A percentile compares a stretch with the other conserved stretches of the same genome.
Conservation (phyloP, 2,329 filamentous ascomycete species). For the Paramyrothecium sp. region DNA sequence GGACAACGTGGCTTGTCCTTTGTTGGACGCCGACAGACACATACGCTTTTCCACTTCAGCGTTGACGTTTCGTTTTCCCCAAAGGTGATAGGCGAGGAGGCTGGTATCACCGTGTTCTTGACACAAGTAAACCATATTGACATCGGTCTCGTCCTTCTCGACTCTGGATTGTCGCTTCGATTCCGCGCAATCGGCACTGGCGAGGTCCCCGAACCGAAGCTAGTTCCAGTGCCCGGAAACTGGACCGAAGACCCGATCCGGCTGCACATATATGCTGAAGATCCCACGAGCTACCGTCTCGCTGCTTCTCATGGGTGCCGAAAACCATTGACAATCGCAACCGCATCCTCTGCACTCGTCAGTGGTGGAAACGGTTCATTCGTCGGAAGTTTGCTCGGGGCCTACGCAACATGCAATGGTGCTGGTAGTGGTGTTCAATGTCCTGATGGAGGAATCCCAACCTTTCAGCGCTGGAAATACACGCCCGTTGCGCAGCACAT, state of each 20-base stretch:
- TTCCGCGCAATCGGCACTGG: conserved; percentile 24
- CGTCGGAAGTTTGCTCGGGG: conserved; percentile 13
- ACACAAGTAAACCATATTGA: conserved; percentile 53
- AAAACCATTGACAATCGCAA: neutral
- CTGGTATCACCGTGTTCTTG: conserved; percentile 51
- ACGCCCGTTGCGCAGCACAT: neutral
- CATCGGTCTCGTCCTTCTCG: conserved; percentile 36
- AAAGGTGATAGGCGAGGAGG: conserved; percentile 39
- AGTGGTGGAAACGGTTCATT: conserved; percentile 12
- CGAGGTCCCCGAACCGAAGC: conserved; percentile 8
- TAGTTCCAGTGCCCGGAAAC: conserved; percentile 2
- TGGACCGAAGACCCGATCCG: conserved; percentile 10
- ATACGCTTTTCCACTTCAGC: conserved; percentile 51
- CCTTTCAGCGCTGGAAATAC: neutral
- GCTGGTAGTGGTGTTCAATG: neutral
- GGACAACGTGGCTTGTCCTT: conserved; percentile 34
- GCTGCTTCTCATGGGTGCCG: neutral
- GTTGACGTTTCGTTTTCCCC: conserved; percentile 44
- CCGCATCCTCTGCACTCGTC: conserved; percentile 2
- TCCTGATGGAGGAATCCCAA: neutral
- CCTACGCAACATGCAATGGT: conserved; percentile 14
- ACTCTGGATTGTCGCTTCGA: conserved; percentile 3
- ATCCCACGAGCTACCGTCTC: conserved; percentile 13
- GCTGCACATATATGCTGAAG: conserved; percentile 28
- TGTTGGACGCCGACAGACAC: conserved; percentile 51